Conservation (phyloP, 148 eudicot species). For the Rhododendron molle region DNA sequence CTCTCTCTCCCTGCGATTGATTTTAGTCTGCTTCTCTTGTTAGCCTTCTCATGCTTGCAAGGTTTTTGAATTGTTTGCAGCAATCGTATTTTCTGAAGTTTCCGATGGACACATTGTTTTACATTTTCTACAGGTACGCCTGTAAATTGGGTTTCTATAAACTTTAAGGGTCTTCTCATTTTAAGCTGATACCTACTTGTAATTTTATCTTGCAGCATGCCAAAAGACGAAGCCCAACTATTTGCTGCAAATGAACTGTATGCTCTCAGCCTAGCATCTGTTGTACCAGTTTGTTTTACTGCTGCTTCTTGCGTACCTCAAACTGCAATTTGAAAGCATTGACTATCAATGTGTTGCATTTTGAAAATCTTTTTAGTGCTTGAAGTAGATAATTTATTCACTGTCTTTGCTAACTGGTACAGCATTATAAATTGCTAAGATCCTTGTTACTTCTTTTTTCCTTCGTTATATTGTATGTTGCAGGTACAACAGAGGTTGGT, state of each 20-base stretch:
- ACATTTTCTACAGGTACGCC: conserved; percentile 73
- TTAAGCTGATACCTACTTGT: background rate
- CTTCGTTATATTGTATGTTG: conserved; percentile 1
- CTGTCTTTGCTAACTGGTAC: background rate
- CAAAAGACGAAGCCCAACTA: conserved; percentile 82
- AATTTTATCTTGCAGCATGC: conserved; percentile 61
- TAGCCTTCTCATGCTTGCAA: conserved; percentile 5
- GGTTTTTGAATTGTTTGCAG: conserved; percentile 35
- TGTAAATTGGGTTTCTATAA: background rate
- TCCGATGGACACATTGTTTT: conserved; percentile 52
- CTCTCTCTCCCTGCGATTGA: background rate
- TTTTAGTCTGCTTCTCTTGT: background rate
- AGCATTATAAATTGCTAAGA: conserved; percentile 7
- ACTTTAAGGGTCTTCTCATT: background rate
- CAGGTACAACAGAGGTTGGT: conserved; percentile 85
- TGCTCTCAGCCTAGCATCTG: conserved; percentile 18
- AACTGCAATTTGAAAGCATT: background rate
- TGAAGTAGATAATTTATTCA: background rate
- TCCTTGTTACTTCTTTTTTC: background rate
- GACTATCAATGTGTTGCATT: background rate
- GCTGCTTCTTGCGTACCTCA: background rate
- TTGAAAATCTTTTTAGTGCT: background rate
- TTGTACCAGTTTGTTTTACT: background rate
- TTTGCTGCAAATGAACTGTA: conserved; percentile 89
- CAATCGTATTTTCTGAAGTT: conserved; percentile 52